phyloP scores from a whole-genome alignment of 306 rosid genomes.

The Trifolium pratense region DNA sequence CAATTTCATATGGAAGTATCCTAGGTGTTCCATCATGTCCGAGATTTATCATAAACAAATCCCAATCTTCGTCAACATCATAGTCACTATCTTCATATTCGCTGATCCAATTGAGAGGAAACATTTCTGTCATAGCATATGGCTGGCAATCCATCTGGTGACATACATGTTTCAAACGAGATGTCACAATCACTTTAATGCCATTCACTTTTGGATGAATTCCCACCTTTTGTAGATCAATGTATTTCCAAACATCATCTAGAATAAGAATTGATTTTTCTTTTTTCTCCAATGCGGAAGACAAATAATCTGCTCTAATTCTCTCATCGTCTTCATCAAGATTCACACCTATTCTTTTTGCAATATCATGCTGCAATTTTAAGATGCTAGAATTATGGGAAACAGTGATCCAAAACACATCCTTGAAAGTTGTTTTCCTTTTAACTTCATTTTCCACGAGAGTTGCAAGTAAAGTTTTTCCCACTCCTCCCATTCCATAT shows the following conservation, averaged over 20 bases:
- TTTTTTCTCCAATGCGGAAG: background rate
- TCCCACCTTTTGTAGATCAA: slow-evolving; percentile 37
- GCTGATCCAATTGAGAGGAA: background rate
- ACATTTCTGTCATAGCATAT: background rate
- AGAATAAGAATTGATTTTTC: slow-evolving; percentile 32
- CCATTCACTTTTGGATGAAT: slow-evolving; percentile 13
- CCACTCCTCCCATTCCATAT: background rate
- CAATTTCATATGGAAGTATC: background rate
- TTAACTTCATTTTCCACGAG: background rate
- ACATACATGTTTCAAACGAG: slow-evolving; percentile 40
- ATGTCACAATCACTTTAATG: slow-evolving; percentile 40
- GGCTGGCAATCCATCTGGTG: slow-evolving; percentile 7
- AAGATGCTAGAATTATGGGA: slow-evolving; percentile 33
- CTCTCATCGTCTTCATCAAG: slow-evolving; percentile 17
- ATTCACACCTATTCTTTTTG: slow-evolving; percentile 18
- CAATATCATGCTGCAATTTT: slow-evolving; percentile 33
- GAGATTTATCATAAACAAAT: slow-evolving; percentile 36
- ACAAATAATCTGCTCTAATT: slow-evolving; percentile 17
- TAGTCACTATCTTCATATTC: too few relatives aligned
- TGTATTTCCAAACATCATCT: slow-evolving; percentile 47
- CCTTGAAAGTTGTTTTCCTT: slow-evolving; percentile 8
- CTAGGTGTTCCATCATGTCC: background rate
- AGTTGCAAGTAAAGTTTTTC: background rate
- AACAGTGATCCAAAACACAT: slow-evolving; percentile 42
- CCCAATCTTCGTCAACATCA: background rate